Evolutionary conservation across 805 yeast species (phyloP).

Genomic region (Vanderwaltozyma yarrowii): DNA sequence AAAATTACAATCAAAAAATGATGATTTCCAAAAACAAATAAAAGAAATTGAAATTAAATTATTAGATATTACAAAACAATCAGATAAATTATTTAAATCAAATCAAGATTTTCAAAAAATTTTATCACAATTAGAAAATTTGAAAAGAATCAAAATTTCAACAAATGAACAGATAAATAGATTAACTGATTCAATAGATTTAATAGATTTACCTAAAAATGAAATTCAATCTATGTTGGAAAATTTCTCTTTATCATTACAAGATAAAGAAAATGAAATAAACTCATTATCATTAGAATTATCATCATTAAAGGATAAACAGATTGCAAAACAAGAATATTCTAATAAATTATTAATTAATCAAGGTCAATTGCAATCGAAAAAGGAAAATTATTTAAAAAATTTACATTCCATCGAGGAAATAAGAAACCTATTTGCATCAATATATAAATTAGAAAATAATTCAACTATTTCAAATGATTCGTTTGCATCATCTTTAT

Average conservation of each 20-base stretch:
- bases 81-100: constrained; percentile 56
- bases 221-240: constrained; percentile 32
- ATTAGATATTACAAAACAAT: constrained; percentile 42
- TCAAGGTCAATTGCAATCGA: constrained; percentile 48
- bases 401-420: background rate
- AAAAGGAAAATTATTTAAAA: constrained; percentile 22
- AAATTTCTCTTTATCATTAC: constrained; percentile 32
- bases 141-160: constrained; percentile 38
- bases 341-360: constrained; percentile 33
- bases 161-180: constrained; percentile 43
- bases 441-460: background rate
- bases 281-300: constrained; percentile 17
- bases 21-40: constrained; percentile 38
- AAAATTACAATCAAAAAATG: constrained; percentile 36
- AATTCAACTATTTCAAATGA: background rate
- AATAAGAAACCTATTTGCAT: background rate
- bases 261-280: constrained; percentile 25
- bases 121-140: constrained; percentile 50
- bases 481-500: background rate
- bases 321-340: constrained; percentile 22
- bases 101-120: constrained; percentile 76
- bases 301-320: constrained; percentile 18
- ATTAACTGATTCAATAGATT: constrained; percentile 25
- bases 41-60: constrained; percentile 40
- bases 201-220: constrained; percentile 25